Base-by-base conservation (phyloP, 495 filamentous ascomycete genomes). In the Pyronema domesticum region DNA sequence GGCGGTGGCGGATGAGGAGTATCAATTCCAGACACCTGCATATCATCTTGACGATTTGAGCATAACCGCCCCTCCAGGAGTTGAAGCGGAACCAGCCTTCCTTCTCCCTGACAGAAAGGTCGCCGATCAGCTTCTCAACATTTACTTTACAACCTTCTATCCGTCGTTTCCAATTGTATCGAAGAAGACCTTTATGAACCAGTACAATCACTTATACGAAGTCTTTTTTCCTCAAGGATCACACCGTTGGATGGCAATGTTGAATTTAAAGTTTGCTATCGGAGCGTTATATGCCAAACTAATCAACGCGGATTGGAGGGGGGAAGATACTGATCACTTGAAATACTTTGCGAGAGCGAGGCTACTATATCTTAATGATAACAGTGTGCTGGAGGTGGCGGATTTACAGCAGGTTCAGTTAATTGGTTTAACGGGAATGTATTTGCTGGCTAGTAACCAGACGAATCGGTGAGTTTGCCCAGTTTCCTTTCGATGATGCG, bases 251-350 rank as follows among this genome's bases (percentile, higher is more conserved):
- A 68, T 80, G 36, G 72, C 78, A 2, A 78, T 75, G 36, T 65
- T 81, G 9, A 82, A 84, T 62, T 60, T 81, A 13, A 72, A 82
- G 9, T 79, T 83, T 64, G 80, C 79, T 4, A 75, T 81, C 60
- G 73, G 71, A 6, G 68, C 77, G 2, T 70, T 71, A 53, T 76
- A 77, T 60, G 68, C 67, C 4, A 68, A 76, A 36, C 64, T 79
- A 15, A 67, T 56, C 23, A 63, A 70, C 37, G 67, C 68, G 10
- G 68, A 71, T 34, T 74, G 68, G 68, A 67, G 66, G 17, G 62
- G 57, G 40, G 68, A 65, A 48, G 70, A 73, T 18, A 64, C 74
- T 51, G 71, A 74, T 52, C 78, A 81, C 58, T 58, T 76, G 39
- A 55, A 73, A 14, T 81, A 77, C 58, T 79, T 77, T 61, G 67